Base-by-base conservation (phyloP, 2,329 filamentous ascomycete genomes). In the Beauveria pseudobassiana region DNA sequence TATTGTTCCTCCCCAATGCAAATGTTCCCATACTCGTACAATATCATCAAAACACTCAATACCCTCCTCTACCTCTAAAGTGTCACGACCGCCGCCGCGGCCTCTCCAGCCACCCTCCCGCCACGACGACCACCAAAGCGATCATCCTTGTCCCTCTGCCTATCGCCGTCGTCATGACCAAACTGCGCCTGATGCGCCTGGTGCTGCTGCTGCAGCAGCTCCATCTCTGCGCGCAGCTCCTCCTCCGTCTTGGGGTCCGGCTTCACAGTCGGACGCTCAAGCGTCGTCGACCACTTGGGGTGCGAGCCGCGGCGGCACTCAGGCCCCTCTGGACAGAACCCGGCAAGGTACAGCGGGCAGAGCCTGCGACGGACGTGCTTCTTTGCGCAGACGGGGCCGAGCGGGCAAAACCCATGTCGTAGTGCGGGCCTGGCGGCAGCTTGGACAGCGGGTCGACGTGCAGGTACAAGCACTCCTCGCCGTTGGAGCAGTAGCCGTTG, bases 341-440 rank as follows among this genome's bases (percentile, higher is more conserved):
- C 95, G 8, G 91, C 91, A 18, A 98, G 79, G 72, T 96, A 99
- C 73, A 88, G 96, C 1, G 81, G 81, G 72, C 95, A 99, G 7
- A 96, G 74, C 66, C 83, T 87, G 65, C 90, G 87, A 63, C 92
- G 85, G 62, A 96, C 87, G 75, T 99, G 95, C 67, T 93, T 90
- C 76, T 96, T 92, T 26, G 88, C 86, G 75, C 95, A 99, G 63
- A 84, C 77, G 1, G 93, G 92, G 0, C 95, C 95, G 10, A 98
- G 82, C 20, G 91, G 91, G 70, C 95, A 99, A 78, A 98, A 98
- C 95, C 95, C 67, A 89, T 87, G 64, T 97, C 92, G 78, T 97
- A 99, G 76, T 96, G 90, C 65, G 91, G 90, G 69, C 92, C 96
- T 1, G 90, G 87, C 28, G 87, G 90, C 68, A 91, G 79, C 70